Conservation (phyloP, 2,329 filamentous ascomycete species). For the Fusarium musae region DNA sequence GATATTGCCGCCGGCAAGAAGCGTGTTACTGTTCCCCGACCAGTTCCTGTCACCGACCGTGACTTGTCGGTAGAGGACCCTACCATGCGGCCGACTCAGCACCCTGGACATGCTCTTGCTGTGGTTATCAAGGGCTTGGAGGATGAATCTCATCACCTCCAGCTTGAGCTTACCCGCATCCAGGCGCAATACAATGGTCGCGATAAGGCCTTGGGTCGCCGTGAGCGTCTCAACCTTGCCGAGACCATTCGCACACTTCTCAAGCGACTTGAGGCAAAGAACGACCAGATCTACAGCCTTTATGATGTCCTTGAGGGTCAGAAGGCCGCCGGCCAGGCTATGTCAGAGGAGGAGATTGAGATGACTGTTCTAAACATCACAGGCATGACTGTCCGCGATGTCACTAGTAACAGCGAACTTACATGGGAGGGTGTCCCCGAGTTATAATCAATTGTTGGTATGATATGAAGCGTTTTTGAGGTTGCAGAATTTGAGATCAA, state of each 20-base stretch:
- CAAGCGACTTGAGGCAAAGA: constrained; percentile 75
- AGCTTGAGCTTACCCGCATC: constrained; percentile 72
- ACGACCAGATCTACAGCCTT: constrained; percentile 82
- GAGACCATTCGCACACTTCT: constrained; percentile 70
- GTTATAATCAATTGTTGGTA: constrained; percentile 23
- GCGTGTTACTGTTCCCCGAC: constrained; percentile 70
- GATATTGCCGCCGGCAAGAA: constrained; percentile 61
- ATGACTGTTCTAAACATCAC: constrained; percentile 69
- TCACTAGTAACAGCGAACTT: constrained; percentile 51
- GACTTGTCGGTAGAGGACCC: constrained; percentile 61
- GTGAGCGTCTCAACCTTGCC: constrained; percentile 70
- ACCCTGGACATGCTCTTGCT: constrained; percentile 78
- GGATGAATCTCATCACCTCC: constrained; percentile 82
- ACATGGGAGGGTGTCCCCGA: constrained; percentile 56
- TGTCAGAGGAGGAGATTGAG: constrained; percentile 72
- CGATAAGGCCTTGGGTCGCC: constrained; percentile 73
- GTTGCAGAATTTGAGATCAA: constrained; percentile 26
- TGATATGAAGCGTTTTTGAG: constrained; percentile 22
- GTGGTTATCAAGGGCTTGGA: constrained; percentile 85
- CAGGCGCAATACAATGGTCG: constrained; percentile 72
- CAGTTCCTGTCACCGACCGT: constrained; percentile 73
- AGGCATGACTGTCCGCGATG: constrained; percentile 57
- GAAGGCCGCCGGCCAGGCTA: constrained; percentile 71
- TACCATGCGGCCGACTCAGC: constrained; percentile 73
- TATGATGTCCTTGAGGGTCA: constrained; percentile 88